Evolutionary conservation across 352 stramenopile species (phyloP).

Genomic region (Phytophthora vignae): DNA sequence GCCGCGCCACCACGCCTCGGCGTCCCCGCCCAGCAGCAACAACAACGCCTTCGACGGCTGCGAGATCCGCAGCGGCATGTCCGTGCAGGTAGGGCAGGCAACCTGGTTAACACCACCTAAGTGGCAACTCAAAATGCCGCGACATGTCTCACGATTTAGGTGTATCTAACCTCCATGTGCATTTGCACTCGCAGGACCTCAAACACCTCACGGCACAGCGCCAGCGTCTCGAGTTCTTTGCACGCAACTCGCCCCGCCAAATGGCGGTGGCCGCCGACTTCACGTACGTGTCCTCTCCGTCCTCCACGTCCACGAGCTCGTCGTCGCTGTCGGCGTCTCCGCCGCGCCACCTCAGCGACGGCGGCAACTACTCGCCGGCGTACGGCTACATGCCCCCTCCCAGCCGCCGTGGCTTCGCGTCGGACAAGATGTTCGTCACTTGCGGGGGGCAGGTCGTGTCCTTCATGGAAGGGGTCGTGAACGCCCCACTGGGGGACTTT

Average conservation of each 20-base stretch:
- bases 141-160: neutral
- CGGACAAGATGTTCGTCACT: conserved; percentile 84
- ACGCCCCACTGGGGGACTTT: conserved; percentile 68
- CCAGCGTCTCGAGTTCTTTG: conserved; percentile 77
- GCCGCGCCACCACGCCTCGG: conserved; percentile 25
- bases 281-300: conserved; percentile 36
- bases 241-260: conserved; percentile 60
- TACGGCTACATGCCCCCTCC: conserved; percentile 30
- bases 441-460: conserved; percentile 81
- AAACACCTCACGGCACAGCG: conserved; percentile 87
- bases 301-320: conserved; percentile 49
- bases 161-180: neutral
- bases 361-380: conserved; percentile 21
- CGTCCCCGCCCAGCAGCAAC: conserved; percentile 21
- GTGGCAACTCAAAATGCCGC: neutral
- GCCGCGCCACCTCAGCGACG: conserved; percentile 25
- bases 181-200: conserved; percentile 52
- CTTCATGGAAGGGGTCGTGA: conserved; percentile 87
- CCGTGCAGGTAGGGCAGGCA: conserved; percentile 54
- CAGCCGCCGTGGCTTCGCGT: conserved; percentile 35
- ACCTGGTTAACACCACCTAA: neutral
- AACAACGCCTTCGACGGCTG: conserved; percentile 41
- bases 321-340: conserved; percentile 41
- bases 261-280: conserved; percentile 33
- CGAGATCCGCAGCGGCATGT: conserved; percentile 88